Percentiles rank a stretch among this genome's conserved stretches.
Evolutionary conservation across 306 rosid species (phyloP).

Genomic region (Cicer yamashitae): DNA sequence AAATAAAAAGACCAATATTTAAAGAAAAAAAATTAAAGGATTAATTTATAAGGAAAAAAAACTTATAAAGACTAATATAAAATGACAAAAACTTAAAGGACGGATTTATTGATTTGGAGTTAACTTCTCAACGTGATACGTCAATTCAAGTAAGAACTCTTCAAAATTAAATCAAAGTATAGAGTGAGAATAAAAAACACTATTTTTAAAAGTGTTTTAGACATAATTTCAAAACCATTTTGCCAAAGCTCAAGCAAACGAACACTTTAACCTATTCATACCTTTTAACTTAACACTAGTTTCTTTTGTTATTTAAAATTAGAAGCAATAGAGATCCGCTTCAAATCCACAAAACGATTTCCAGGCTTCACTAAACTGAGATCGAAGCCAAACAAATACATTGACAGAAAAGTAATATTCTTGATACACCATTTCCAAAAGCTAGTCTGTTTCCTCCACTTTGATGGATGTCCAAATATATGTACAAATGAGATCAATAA

Average conservation of each 20-base stretch:
- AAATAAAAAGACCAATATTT: no score
- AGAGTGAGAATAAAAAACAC: background rate
- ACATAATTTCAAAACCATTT: background rate
- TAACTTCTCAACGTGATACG: no score
- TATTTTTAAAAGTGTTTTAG: background rate
- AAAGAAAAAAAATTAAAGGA: no score
- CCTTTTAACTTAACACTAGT: background rate
- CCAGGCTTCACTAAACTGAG: conserved; percentile 57
- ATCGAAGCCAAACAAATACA: conserved; percentile 62
- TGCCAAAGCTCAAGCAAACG: background rate
- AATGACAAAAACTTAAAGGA: no score
- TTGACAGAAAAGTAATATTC: conserved; percentile 47
- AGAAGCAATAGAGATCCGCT: background rate
- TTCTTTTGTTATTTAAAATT: background rate
- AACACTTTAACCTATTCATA: background rate
- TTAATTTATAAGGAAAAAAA: no score
- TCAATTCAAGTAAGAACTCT: background rate
- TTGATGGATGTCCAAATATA: conserved; percentile 55
- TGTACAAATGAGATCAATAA: conserved; percentile 48
- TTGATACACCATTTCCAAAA: conserved; percentile 45
- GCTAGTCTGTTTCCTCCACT: conserved; percentile 51
- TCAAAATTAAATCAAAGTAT: background rate
- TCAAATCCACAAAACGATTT: conserved; percentile 4
- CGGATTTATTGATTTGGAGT: no score
- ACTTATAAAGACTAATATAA: no score